Evolutionary conservation across 768 basidiomycete genomes (phyloP), one percentile per base, ranked within the genome.

Genomic region (Rhodotorula sphaerocarpa): DNA sequence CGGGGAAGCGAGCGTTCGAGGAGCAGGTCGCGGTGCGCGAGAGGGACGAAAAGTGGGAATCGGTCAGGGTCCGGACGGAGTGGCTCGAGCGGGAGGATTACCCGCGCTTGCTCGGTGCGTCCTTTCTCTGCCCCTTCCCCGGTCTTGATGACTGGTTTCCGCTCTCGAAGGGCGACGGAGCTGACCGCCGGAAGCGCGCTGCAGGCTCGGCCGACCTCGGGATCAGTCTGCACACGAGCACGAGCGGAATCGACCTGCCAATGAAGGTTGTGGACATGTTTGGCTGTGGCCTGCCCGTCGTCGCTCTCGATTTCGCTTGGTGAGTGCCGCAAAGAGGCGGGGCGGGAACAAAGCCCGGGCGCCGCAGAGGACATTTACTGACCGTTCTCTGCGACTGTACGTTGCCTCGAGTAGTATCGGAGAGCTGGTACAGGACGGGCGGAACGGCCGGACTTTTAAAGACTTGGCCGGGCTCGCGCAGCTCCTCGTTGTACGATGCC

Each of bases 211-310:
- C 91, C 15, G 91, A 99, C 75, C 70, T 99, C 44, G 95, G 95
- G 4, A 81, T 97, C 60, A 90, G 84, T 64, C 76, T 99, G 53
- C 95, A 99, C 76, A 82, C 84, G 9, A 92, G 89, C 74, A 90
- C 89, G 0, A 92, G 89, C 3, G 86, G 82, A 2, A 77, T 91
- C 59, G 95, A 99, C 75, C 78, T 99, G 57, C 95, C 95, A 5
- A 99, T 99, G 95, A 99, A 99, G 75, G 84, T 99, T 7, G 90
- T 99, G 11, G 95, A 99, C 75, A 96, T 97, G 93, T 96, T 97
- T 77, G 95, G 95, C 7, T 96, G 92, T 70, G 86, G 86, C 7
- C 78, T 97, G 59, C 93, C 93, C 0, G 95, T 96, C 12, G 87
- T 92, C 65, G 92, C 95, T 0, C 79, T 90, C 5, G 80, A 84